Percentiles rank a stretch among this genome's conserved stretches.
phyloP scores from a whole-genome alignment of 805 yeast species.

The Priceomyces castillae region DNA sequence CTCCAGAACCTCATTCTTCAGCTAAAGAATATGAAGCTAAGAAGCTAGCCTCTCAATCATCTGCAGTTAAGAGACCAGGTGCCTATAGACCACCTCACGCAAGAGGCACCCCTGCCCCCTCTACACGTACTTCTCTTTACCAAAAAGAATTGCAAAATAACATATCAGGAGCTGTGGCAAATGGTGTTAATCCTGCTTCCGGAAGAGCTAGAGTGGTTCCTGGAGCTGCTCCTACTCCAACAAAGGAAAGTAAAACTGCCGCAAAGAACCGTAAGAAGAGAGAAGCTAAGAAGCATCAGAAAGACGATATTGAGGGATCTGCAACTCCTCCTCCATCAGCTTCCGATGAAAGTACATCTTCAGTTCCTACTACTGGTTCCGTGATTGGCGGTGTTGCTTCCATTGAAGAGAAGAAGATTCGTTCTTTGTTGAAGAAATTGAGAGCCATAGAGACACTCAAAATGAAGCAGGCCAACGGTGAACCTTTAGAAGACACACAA shows the following conservation, averaged over 20 bases:
- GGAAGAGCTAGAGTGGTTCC: slow-evolving; percentile 48
- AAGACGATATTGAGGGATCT: slow-evolving; percentile 9
- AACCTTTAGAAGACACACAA: slow-evolving; percentile 89
- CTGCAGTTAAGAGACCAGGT: slow-evolving; percentile 60
- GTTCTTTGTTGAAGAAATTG: slow-evolving; percentile 86
- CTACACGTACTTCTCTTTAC: slow-evolving; percentile 50
- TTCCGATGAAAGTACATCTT: slow-evolving; percentile 8
- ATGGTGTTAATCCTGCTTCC: slow-evolving; percentile 21
- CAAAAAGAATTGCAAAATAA: slow-evolving; percentile 49
- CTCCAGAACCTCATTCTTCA: slow-evolving; percentile 68
- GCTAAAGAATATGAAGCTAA: slow-evolving; percentile 58
- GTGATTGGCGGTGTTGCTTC: slow-evolving; percentile 63
- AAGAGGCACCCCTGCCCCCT: slow-evolving; percentile 41
- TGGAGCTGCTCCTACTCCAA: slow-evolving; percentile 49
- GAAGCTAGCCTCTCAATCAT: slow-evolving; percentile 31
- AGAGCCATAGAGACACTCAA: slow-evolving; percentile 93
- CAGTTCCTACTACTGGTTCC: slow-evolving; percentile 24
- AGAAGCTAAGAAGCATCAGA: slow-evolving; percentile 48
- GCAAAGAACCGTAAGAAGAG: slow-evolving; percentile 76
- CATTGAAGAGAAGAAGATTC: slow-evolving; percentile 87
- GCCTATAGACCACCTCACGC: slow-evolving; percentile 99
- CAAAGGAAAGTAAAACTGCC: slow-evolving; percentile 59
- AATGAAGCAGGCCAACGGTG: slow-evolving; percentile 79
- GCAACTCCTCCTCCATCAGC: slow-evolving; percentile 12
- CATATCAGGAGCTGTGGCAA: slow-evolving; percentile 23